Conservation (phyloP, 2,329 filamentous ascomycete genomes). For the Alternaria conjuncta region DNA sequence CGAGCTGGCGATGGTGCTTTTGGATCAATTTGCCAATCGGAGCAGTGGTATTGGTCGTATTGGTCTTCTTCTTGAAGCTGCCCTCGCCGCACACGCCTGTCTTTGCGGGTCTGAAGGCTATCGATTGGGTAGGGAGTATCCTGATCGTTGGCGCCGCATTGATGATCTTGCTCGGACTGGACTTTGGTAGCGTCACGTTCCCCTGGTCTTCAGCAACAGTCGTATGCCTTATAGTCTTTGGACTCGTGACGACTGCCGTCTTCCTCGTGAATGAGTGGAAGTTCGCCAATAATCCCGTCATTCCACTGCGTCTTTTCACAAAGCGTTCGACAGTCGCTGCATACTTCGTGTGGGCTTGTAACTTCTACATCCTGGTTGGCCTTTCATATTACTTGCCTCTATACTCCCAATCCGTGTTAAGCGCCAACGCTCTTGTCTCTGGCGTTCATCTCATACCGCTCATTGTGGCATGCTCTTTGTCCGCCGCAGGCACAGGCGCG, state of each 20-base stretch:
- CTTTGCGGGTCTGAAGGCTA: conserved; percentile 51
- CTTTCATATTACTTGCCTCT: conserved; percentile 72
- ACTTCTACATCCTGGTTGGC: conserved; percentile 63
- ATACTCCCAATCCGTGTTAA: conserved; percentile 71
- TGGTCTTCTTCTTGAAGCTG: conserved; percentile 58
- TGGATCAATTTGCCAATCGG: conserved; percentile 49
- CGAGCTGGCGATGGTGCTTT: conserved; percentile 56
- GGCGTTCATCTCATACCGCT: conserved; percentile 65
- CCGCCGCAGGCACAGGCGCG: conserved; percentile 52
- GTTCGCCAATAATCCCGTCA: conserved; percentile 72
- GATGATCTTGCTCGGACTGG: conserved; percentile 67
- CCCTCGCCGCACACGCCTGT: conserved; percentile 57
- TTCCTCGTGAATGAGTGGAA: conserved; percentile 75
- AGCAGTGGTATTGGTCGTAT: conserved; percentile 52
- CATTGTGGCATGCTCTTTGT: conserved; percentile 48
- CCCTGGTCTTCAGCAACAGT: conserved; percentile 76
- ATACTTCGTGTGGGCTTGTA: conserved; percentile 47
- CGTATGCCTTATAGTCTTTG: conserved; percentile 76
- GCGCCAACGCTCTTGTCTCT: conserved; percentile 62
- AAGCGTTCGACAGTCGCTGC: conserved; percentile 63
- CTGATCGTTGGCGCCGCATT: conserved; percentile 53
- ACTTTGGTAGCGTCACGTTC: conserved; percentile 75
- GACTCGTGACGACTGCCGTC: conserved; percentile 63
- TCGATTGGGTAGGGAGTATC: conserved; percentile 57
- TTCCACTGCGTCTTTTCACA: conserved; percentile 72